Evolutionary conservation across 352 stramenopile species (phyloP).

Genomic region (Phytophthora ohioensis): DNA sequence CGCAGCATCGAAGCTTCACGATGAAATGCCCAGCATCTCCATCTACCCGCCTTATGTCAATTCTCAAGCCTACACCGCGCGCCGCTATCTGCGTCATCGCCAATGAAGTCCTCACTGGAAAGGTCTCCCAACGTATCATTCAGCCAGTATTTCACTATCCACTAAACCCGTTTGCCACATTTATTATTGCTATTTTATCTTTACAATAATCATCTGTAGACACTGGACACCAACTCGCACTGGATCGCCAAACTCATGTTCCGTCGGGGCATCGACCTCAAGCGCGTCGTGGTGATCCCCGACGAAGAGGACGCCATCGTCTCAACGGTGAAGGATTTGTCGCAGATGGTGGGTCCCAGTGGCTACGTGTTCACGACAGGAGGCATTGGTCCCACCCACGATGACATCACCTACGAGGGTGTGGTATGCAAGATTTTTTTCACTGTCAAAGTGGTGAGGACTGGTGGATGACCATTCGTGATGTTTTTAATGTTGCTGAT

Average conservation of each 20-base stretch:
- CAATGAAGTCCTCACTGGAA: constrained; percentile 88
- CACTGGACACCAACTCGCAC: constrained; percentile 87
- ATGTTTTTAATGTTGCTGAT: constrained; percentile 12
- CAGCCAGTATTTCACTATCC: neutral
- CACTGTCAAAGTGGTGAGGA: neutral
- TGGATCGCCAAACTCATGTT: constrained; percentile 88
- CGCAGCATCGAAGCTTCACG: constrained; percentile 5
- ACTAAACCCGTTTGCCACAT: neutral
- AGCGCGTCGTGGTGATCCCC: constrained; percentile 80
- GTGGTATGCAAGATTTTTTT: constrained; percentile 47
- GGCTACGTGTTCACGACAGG: constrained; percentile 90
- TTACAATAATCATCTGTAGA: constrained; percentile 47
- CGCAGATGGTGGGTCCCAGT: constrained; percentile 70
- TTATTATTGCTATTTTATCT: neutral
- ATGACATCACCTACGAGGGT: constrained; percentile 91
- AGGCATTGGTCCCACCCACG: constrained; percentile 86
- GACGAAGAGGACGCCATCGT: constrained; percentile 83
- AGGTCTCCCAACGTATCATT: constrained; percentile 43
- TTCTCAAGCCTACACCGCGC: constrained; percentile 39
- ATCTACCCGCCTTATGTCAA: constrained; percentile 13
- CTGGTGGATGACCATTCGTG: constrained; percentile 1
- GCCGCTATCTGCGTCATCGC: constrained; percentile 84
- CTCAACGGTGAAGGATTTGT: constrained; percentile 78
- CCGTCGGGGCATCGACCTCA: constrained; percentile 76
- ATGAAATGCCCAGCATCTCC: neutral